Percentiles rank a stretch among this genome's conserved stretches.
Evolutionary conservation across 352 stramenopile species (phyloP).

Genomic region (Pythium diclinum): DNA sequence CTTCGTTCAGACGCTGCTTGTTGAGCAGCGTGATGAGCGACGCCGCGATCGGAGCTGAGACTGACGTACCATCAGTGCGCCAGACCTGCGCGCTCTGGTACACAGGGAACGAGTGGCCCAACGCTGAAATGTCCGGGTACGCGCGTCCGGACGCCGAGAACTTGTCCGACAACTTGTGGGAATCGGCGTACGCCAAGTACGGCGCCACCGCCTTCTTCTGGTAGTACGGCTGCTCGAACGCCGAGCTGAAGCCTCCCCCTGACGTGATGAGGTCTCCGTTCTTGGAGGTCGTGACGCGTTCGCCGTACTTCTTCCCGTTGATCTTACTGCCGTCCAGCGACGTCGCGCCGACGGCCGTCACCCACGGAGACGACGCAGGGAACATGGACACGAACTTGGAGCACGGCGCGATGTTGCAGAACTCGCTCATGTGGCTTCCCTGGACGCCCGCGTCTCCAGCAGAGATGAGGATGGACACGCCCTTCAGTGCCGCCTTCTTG

Average conservation of each 20-base stretch:
- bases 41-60: constrained; percentile 64
- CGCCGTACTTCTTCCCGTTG: constrained; percentile 35
- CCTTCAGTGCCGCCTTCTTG: constrained; percentile 66
- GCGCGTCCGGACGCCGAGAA: constrained; percentile 50
- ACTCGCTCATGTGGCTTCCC: constrained; percentile 46
- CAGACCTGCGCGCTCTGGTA: constrained; percentile 49
- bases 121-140: constrained; percentile 61
- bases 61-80: constrained; percentile 67
- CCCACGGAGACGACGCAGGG: constrained; percentile 68
- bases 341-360: constrained; percentile 65
- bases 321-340: constrained; percentile 27
- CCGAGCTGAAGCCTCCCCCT: constrained; percentile 63
- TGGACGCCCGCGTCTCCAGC: constrained; percentile 62
- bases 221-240: constrained; percentile 50
- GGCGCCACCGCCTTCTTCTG: constrained; percentile 36
- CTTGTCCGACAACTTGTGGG: constrained; percentile 24
- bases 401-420: constrained; percentile 41
- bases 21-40: constrained; percentile 67
- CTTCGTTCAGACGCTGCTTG: constrained; percentile 34
- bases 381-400: constrained; percentile 65
- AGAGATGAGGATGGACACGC: constrained; percentile 65
- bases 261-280: constrained; percentile 64
- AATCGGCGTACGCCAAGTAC: constrained; percentile 35
- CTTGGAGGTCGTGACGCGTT: constrained; percentile 48
- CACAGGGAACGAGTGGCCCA: constrained; percentile 65